Evolutionary conservation across 2,329 filamentous ascomycete species (phyloP).

Genomic region (Teratosphaeria destructans): DNA sequence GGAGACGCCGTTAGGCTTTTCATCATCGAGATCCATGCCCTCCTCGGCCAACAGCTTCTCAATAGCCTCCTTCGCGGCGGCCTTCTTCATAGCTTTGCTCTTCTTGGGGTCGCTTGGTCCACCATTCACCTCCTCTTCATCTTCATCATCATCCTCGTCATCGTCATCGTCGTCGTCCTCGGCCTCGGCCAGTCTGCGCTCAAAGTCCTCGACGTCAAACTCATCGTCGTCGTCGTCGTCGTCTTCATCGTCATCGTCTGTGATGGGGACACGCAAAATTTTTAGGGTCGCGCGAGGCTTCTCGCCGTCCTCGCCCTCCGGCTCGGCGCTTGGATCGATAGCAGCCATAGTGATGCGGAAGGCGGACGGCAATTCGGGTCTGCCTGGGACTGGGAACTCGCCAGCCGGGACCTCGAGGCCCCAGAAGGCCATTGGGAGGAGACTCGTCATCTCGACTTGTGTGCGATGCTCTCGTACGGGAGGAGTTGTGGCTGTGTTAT

Average conservation of each 20-base stretch:
- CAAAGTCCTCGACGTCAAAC: conserved; percentile 40
- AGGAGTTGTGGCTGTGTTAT: neutral
- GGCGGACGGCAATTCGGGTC: conserved; percentile 69
- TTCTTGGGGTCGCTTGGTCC: conserved; percentile 87
- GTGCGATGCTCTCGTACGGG: neutral
- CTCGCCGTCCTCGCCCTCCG: conserved; percentile 31
- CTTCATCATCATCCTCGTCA: conserved; percentile 41
- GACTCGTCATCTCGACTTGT: neutral
- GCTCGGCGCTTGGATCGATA: conserved; percentile 73
- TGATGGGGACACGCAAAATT: conserved; percentile 64
- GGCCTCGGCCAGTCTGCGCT: conserved; percentile 36
- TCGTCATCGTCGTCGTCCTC: conserved; percentile 45
- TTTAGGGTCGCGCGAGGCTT: conserved; percentile 78
- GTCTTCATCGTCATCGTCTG: conserved; percentile 53
- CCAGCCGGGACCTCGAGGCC: conserved; percentile 31
- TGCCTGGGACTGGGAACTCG: conserved; percentile 70
- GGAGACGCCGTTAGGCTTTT: conserved; percentile 49
- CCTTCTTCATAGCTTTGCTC: conserved; percentile 75
- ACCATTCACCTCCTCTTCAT: conserved; percentile 70
- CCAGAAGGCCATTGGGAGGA: conserved; percentile 1
- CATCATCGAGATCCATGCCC: conserved; percentile 61
- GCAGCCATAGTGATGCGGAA: conserved; percentile 98
- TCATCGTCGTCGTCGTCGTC: conserved; percentile 55
- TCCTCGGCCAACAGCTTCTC: conserved; percentile 52
- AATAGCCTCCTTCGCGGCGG: conserved; percentile 67